Base-by-base conservation (phyloP, 768 basidiomycete genomes). In the Holtermanniella nyarrowii region DNA sequence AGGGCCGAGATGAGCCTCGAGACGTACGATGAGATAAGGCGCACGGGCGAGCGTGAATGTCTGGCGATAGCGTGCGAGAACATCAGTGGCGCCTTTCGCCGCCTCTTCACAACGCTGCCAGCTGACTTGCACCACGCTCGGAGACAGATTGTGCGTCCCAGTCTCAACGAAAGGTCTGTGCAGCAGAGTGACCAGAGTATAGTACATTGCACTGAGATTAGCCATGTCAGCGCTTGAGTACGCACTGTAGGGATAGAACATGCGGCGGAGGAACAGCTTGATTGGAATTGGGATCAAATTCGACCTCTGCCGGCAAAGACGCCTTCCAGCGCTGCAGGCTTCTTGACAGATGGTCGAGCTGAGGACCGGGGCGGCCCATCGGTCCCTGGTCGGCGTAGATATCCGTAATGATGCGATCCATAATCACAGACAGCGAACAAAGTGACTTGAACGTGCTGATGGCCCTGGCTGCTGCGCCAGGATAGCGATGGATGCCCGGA, bases 111-210 rank as follows among this genome's bases (percentile, higher is more conserved):
- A 60, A 5, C 50, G n/a, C 3, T 46, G 42, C 59, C 59, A 60
- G 44, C 52, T 51, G n/a, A 44, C 49, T 14, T 47, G 26, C 11
- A 48, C 31, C 31, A 56, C 45, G 37, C 22, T 42, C 16, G 55
- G 50, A 42, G 56, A 54, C 42, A 26, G 46, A 53, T 49, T 54
- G 48, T 18, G 49, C 37, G n/a, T 49, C 44, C 27, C 53, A n/a
- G 53, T 52, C 50, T 60, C 59, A 18, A 60, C 59, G 42, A 60
- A 60, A 12, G 59, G 59, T 1, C 59, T 52, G 21, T 60, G 59
- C 1, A 60, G 44, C n/a, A 60, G 47, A 3, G 52, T 60, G 18
- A 50, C 50, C 23, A 56, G 25, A 10, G 55, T 60, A 47, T 53
- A 55, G 27, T 60, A 57, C 20, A 60, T 46, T 20, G 52, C 42